These are phyloP conservation scores for Aspergillus caelatus DNA, from an alignment of 2,329 filamentous ascomycete genomes.

Conservation along the genomic window DNA sequence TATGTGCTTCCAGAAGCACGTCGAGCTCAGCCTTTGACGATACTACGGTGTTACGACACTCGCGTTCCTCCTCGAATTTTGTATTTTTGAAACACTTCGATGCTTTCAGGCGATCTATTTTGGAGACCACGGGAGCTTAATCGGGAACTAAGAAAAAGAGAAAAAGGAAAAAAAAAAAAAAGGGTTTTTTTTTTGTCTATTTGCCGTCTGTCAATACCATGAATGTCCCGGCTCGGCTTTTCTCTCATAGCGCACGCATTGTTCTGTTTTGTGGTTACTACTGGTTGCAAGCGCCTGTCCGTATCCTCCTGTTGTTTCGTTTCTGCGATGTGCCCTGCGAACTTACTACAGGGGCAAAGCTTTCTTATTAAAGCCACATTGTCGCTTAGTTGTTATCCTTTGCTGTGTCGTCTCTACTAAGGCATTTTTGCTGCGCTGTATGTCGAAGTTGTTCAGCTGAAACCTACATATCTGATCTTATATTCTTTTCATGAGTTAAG, in stretches of 20 bases:
- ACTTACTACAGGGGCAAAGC: neutral
- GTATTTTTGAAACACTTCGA: conserved; percentile 6
- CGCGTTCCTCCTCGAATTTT: neutral
- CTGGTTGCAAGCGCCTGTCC: neutral
- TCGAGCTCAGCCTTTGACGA: neutral
- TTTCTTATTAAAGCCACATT: neutral
- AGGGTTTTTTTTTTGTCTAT: neutral
- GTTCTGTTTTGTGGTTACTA: conserved; percentile 4
- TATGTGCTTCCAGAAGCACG: neutral
- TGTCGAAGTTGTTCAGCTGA: neutral
- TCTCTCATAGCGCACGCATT: neutral
- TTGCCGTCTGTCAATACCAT: conserved; percentile 2
- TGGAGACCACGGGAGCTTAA: conserved; percentile 3
- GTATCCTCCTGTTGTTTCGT: neutral
- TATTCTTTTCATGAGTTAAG: neutral
- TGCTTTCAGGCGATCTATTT: neutral
- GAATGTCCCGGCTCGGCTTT: neutral
- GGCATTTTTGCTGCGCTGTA: conserved; percentile 1
- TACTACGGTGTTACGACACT: neutral
- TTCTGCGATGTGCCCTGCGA: neutral
- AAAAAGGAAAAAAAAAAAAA: conserved; percentile 4
- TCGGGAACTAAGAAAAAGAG: neutral
- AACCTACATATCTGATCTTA: neutral
- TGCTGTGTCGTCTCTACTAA: neutral
- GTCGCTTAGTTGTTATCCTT: neutral